Base-by-base conservation (phyloP, 2,329 filamentous ascomycete species). In the Venturia asperata region DNA sequence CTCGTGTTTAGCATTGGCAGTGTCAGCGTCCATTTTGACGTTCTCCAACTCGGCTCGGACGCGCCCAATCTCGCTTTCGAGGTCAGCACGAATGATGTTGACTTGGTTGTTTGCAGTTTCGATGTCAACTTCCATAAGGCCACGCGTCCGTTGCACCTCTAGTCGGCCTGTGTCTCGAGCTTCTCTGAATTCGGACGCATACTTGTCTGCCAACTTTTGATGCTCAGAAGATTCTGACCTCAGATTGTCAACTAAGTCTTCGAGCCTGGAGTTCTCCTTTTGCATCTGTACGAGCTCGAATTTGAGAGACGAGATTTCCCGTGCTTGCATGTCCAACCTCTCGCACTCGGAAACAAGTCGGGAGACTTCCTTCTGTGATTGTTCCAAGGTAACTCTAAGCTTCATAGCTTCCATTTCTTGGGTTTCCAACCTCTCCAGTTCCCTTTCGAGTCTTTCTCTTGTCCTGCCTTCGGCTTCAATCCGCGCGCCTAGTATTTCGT, bases 71-170 rank as follows among this genome's bases (percentile, higher is more conserved):
- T 96, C 90, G 66, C 88, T 86, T 74, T 96, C 92, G 13, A 95
- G 83, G 71, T 93, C 89, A 60, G 89, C 86, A 63, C 91, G 88
- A 37, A 93, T 86, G 64, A 89, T 84, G 71, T 95, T 93, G 75
- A 93, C 89, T 71, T 96, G 88, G 73, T 90, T 87, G 72, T 92
- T 94, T 63, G 92, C 90, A 47, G 86, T 82, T 66, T 96, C 91
- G 42, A 97, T 80, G 72, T 97, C 91, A 15, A 84, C 83, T 74
- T 96, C 89, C 80, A 96, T 82, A 5, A 90, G 83, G 68, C 88
- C 85, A 66, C 89, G 89, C 17, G 88, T 90, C 60, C 91, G 88
- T 74, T 93, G 87, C 56, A 95, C 87, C 73, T 97, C 92, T 45
- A 85, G 83, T 49, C 88, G 86, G 65, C 86, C 91, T 62, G 86